Conservation (phyloP, 176 grass and related monocot species). For the Lolium perenne region DNA sequence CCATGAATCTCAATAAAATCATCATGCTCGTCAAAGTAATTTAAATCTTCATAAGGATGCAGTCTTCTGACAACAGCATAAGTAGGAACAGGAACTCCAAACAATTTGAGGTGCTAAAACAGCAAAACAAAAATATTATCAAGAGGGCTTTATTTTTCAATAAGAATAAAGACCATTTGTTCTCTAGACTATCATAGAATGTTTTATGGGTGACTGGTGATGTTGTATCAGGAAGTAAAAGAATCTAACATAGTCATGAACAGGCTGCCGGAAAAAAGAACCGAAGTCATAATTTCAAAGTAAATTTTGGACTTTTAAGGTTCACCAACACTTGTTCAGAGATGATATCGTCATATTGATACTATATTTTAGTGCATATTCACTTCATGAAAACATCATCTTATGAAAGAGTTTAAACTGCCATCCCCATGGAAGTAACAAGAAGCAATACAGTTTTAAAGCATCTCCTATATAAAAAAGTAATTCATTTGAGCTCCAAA, state of each 20-base stretch:
- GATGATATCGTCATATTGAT: conserved; percentile 9
- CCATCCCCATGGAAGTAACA: conserved; percentile 25
- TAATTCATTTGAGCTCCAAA: conserved; percentile 10
- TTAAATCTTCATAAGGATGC: conserved; percentile 88
- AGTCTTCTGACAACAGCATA: conserved; percentile 86
- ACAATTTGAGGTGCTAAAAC: conserved; percentile 78
- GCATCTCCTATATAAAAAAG: conserved; percentile 28
- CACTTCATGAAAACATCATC: background rate
- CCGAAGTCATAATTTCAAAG: background rate
- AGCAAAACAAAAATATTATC: conserved; percentile 38
- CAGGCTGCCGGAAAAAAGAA: background rate
- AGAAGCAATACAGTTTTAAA: conserved; percentile 44
- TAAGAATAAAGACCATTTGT: conserved; percentile 29
- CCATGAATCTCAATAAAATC: conserved; percentile 93
- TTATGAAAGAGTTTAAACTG: conserved; percentile 21
- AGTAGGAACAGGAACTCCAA: conserved; percentile 82
- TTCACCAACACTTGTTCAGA: conserved; percentile 15
- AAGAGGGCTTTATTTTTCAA: conserved; percentile 19
- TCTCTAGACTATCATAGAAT: conserved; percentile 13
- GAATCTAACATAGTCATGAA: conserved; percentile 2
- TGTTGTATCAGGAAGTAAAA: conserved; percentile 8
- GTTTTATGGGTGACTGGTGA: background rate
- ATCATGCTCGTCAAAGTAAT: conserved; percentile 89
- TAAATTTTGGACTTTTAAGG: conserved; percentile 14
- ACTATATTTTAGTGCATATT: conserved; percentile 14